Conservation (phyloP, 2,329 filamentous ascomycete genomes). For the Emmonsia crescens region DNA sequence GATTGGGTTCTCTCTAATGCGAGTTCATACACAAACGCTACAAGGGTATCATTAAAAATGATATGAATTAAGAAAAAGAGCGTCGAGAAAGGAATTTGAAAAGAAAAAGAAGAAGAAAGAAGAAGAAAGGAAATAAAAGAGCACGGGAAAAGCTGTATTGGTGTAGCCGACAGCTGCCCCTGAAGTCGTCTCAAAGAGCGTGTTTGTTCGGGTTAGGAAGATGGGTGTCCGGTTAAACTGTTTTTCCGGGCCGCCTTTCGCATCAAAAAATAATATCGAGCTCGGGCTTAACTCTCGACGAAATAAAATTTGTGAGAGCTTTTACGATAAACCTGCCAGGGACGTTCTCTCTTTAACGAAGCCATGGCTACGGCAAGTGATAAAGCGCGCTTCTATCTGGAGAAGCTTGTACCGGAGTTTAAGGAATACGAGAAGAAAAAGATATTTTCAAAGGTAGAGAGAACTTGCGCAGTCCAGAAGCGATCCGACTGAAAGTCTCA, state of each 20-base stretch:
- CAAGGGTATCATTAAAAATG: slow-evolving; percentile 15
- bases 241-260: background rate
- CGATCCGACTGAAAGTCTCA: too few relatives aligned
- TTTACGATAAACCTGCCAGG: background rate
- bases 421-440: slow-evolving; percentile 86
- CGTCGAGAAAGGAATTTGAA: slow-evolving; percentile 7
- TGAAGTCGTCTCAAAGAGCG: background rate
- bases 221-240: background rate
- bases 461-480: background rate
- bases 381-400: slow-evolving; percentile 90
- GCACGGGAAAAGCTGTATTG: background rate
- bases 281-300: background rate
- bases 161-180: background rate
- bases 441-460: slow-evolving; percentile 64
- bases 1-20: background rate
- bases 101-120: slow-evolving; percentile 7
- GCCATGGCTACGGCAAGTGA: slow-evolving; percentile 75
- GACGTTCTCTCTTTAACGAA: background rate
- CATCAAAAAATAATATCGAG: background rate
- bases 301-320: background rate
- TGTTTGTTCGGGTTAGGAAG: background rate
- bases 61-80: slow-evolving; percentile 14
- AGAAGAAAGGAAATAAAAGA: slow-evolving; percentile 5
- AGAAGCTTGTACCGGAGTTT: slow-evolving; percentile 83
- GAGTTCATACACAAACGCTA: background rate